Base-by-base conservation (phyloP, 179 eudicot species). In the Heliamphora pulchella region DNA sequence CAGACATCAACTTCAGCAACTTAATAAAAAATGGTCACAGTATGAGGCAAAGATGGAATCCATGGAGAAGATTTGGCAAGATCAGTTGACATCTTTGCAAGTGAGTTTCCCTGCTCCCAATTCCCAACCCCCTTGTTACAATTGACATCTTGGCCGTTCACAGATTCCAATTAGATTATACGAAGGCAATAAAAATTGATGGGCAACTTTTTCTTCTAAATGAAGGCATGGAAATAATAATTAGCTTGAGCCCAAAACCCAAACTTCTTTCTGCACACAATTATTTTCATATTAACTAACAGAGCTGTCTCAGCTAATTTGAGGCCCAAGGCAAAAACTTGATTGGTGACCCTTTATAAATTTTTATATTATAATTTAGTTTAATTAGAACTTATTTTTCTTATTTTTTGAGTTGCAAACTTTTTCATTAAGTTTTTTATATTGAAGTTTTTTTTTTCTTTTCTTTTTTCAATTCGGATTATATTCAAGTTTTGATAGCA, bases 41-140 rank as follows among this genome's bases (percentile, higher is more conserved):
- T 84, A 88, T 69, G 96, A 93, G 74, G 81, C 85, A 72, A 91
- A 87, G 82, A 93, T 93, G 96, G 86, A 84, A 69, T 82, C 88
- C 43, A 86, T 90, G 92, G 94, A 91, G 87, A 87, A 91, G 78
- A 68, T 53, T 71, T 93, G 97, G 97, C 92, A 91, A 86, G 93
- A 91, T 82, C 91, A 91, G 83, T 79, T 93, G 75, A 80, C 84
- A 17, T 81, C 67, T 66, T 85, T 90, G 84, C 97, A 91, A 83
- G 97, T 93, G 79, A 81, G 90, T 57, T 78, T 63, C 59, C 4
- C 5, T 46, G 51, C 62, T 4, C 8, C 59, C 62, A 15, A 44
- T 43, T 70, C 14, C 15, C 18, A 47, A 9, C 74, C 59, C 10
- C 17, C 15, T 65, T 43, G 20, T 57, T 72, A 51, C 22, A 2